Conservation (phyloP, 1,284 basidiomycete species). For the Somion occarium region DNA sequence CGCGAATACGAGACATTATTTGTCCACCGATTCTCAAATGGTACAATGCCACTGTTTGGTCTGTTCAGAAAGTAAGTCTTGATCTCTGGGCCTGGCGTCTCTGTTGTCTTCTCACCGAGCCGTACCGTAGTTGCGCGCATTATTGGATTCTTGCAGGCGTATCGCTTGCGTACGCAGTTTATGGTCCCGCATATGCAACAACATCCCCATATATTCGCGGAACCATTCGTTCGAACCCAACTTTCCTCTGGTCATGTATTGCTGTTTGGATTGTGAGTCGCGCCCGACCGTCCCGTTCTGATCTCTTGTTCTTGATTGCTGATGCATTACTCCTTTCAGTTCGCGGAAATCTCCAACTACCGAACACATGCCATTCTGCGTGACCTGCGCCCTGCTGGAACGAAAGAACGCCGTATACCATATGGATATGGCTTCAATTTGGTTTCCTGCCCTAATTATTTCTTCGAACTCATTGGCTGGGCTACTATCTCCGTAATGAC, state of each 20-base stretch:
- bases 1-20: constrained; percentile 93
- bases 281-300: neutral
- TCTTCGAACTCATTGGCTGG: constrained; percentile 88
- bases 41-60: constrained; percentile 87
- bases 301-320: neutral
- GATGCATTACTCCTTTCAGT: constrained; percentile 39
- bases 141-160: constrained; percentile 86
- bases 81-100: neutral
- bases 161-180: constrained; percentile 75
- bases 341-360: constrained; percentile 86
- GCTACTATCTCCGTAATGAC: constrained; percentile 74
- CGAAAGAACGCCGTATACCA: constrained; percentile 81
- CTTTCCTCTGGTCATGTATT: constrained; percentile 65
- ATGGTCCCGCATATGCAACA: constrained; percentile 66
- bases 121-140: constrained; percentile 66
- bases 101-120: constrained; percentile 5
- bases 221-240: constrained; percentile 64
- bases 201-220: constrained; percentile 58
- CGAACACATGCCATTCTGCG: constrained; percentile 81
- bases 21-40: constrained; percentile 92
- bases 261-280: constrained; percentile 74
- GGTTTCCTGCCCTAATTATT: constrained; percentile 93
- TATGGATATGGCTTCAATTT: constrained; percentile 82
- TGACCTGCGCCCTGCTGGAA: constrained; percentile 77
- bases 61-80: constrained; percentile 84